Conservation (phyloP, 1,139 yeast genomes). For the Meyerozyma elateridarum region DNA sequence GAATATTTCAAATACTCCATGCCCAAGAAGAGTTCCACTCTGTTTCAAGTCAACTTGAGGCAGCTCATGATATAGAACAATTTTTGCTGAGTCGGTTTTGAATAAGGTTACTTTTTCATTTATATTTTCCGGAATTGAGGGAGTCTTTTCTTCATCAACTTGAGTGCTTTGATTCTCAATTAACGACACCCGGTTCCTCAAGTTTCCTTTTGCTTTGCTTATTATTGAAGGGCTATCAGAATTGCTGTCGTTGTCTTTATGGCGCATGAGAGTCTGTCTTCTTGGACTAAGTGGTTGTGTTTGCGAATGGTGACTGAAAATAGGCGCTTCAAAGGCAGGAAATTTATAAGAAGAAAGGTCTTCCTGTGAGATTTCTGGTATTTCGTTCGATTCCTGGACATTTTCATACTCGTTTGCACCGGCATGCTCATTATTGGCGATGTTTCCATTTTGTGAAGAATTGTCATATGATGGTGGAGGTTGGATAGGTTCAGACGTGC, state of each 20-base stretch:
- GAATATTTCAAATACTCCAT: slow-evolving; percentile 61
- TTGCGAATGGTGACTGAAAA: no score
- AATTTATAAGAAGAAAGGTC: no score
- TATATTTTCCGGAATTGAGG: slow-evolving; percentile 14
- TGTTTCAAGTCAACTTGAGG: slow-evolving; percentile 10
- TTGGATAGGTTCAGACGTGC: no score
- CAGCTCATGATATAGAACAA: slow-evolving; percentile 41
- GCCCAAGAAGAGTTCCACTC: slow-evolving; percentile 50
- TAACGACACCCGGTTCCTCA: slow-evolving; percentile 13
- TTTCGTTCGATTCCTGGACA: no score
- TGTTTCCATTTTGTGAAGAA: no score
- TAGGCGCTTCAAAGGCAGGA: no score
- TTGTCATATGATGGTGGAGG: no score
- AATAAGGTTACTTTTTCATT: slow-evolving; percentile 39
- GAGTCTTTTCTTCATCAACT: neutral
- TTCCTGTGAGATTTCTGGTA: no score
- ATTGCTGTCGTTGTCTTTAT: slow-evolving; percentile 29
- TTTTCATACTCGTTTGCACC: no score
- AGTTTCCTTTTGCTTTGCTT: slow-evolving; percentile 27
- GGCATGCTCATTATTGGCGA: no score
- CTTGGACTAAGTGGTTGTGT: slow-evolving; percentile 36
- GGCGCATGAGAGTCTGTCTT: slow-evolving; percentile 36
- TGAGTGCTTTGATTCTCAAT: slow-evolving; percentile 2
- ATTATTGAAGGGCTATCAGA: slow-evolving; percentile 19
- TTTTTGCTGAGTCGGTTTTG: slow-evolving; percentile 32